Percentiles rank a stretch among this genome's conserved stretches.
phyloP scores from a whole-genome alignment of 1,284 basidiomycete genomes.

The Tilletiaria anomala region DNA sequence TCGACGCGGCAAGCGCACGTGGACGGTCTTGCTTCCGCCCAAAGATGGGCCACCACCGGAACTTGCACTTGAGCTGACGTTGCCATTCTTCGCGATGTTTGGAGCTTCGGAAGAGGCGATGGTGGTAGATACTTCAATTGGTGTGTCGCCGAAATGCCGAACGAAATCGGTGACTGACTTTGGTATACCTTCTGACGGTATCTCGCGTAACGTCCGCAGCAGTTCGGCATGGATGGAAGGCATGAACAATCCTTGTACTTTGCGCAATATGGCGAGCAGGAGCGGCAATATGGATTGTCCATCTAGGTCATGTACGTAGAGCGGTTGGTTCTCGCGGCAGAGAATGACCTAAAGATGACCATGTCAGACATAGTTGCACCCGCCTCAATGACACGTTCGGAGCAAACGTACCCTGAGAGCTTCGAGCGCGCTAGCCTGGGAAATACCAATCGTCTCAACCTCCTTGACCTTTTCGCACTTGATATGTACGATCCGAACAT shows the following conservation, averaged over 20 bases:
- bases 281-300: constrained; percentile 30
- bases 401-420: too few relatives aligned
- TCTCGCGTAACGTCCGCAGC: too few relatives aligned
- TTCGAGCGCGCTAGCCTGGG: constrained; percentile 22
- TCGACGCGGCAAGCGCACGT: too few relatives aligned
- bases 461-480: constrained; percentile 35
- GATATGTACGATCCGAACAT: constrained; percentile 29
- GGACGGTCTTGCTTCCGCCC: too few relatives aligned
- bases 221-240: constrained; percentile 7
- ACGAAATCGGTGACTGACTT: too few relatives aligned
- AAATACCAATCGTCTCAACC: constrained; percentile 23
- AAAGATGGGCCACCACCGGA: too few relatives aligned
- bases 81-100: too few relatives aligned
- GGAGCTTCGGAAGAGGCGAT: too few relatives aligned
- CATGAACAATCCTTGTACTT: constrained; percentile 30
- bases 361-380: neutral
- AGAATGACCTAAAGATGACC: constrained; percentile 16
- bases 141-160: too few relatives aligned
- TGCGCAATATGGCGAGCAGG: constrained; percentile 29
- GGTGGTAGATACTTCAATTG: too few relatives aligned
- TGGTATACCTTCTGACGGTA: too few relatives aligned
- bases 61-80: too few relatives aligned
- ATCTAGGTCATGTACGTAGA: constrained; percentile 37
- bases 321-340: constrained; percentile 23
- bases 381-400: neutral